Conservation (phyloP, 2,329 filamentous ascomycete genomes). For the Fonsecaea erecta region DNA sequence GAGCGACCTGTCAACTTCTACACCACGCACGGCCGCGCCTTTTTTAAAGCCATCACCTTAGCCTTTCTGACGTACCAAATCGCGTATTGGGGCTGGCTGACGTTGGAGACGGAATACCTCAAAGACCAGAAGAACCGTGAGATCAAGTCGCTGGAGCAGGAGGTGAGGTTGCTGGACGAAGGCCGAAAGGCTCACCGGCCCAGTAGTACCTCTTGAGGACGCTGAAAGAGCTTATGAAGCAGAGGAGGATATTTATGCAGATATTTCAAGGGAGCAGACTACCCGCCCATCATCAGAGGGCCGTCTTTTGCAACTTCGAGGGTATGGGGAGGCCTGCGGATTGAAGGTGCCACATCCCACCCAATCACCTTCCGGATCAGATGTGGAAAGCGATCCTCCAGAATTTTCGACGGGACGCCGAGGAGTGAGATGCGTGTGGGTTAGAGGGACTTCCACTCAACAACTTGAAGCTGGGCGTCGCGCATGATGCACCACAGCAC, state of each 20-base stretch:
- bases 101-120: slow-evolving; percentile 52
- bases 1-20: slow-evolving; percentile 35
- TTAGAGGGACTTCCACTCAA: background rate
- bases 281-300: no score
- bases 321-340: background rate
- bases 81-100: slow-evolving; percentile 54
- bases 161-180: slow-evolving; percentile 36
- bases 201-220: slow-evolving; percentile 2
- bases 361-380: background rate
- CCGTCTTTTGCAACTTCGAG: background rate
- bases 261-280: background rate
- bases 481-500: no score
- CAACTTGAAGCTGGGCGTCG: background rate
- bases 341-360: background rate
- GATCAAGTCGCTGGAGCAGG: slow-evolving; percentile 34
- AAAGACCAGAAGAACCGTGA: slow-evolving; percentile 48
- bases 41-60: slow-evolving; percentile 55
- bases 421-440: background rate
- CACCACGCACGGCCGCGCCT: slow-evolving; percentile 44
- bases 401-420: background rate
- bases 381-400: background rate
- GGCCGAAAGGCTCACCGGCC: slow-evolving; percentile 27
- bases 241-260: background rate
- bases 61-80: slow-evolving; percentile 56
- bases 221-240: background rate